Evolutionary conservation across 2,329 filamentous ascomycete genomes (phyloP), one percentile per base, ranked within the genome.

Genomic region (Alternaria conjuncta): DNA sequence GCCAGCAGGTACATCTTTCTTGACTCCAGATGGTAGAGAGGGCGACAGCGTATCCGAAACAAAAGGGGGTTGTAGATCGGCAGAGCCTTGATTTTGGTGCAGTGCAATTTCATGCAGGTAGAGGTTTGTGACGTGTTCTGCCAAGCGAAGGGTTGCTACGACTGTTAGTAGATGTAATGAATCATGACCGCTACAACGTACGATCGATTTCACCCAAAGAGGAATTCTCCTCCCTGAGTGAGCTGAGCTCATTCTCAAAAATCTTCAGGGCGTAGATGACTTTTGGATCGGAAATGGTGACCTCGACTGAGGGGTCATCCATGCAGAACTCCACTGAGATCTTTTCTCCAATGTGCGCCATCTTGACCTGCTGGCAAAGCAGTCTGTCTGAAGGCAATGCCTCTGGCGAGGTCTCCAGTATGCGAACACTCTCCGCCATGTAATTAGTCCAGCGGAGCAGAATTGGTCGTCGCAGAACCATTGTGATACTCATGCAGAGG

Each of bases 391-490:
- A 86, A 0, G 86, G 83, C n/a, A 86, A 74, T 4, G 86, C 85
- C 18, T 89, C 86, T 0, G 85, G 81, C 4, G 87, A 86, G 1
- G 78, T 85, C 66, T 86, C 84, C 6, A 90, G 79, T 10, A 87
- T 83, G 10, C 87, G 84, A 32, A 90, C 76, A 68, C 86, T 88
- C 70, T 90, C 87, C 50, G 88, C 86, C 83, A 89, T 88, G 73
- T 89, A 89, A 28, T 87, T 84, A 25, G 84, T 86, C 86, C 87
- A 89, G 15, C 86, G 85, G 18, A 89, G 80, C 3, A 89, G 80
- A 43, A 88, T 86, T 0, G 86, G 84, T 13, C 88, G 83, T 44
- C 88, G 82, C 41, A 89, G 78, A 10, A 88, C 84, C 82, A 88
- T 87, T 15, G 87, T 83, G 10, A 85, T 85, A 70, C 86, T 88